A percentile compares a stretch with the other conserved stretches of the same genome.
phyloP scores from a whole-genome alignment of 148 eudicot species.

The Vaccinium vitisidaea region DNA sequence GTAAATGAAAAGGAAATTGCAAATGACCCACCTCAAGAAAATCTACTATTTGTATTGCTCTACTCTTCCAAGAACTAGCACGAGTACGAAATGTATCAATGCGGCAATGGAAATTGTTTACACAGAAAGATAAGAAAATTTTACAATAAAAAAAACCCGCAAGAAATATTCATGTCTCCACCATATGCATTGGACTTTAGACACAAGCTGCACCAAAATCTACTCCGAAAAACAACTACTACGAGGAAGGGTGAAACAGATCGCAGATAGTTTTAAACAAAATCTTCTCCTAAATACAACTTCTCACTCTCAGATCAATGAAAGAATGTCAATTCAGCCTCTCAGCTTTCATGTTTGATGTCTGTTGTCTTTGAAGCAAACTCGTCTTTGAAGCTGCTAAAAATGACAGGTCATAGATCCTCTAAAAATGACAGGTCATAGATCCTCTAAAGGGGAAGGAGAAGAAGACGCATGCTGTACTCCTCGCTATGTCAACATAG shows the following conservation, averaged over 20 bases:
- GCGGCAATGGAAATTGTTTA: not conserved
- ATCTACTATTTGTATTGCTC: not conserved
- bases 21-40: not conserved
- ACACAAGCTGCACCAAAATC: not conserved
- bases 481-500: slow-evolving; percentile 30
- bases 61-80: not conserved
- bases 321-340: not conserved
- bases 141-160: not conserved
- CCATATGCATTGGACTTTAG: not conserved
- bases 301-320: not conserved
- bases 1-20: not conserved
- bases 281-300: not conserved
- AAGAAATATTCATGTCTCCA: not conserved
- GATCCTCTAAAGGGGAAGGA: not conserved
- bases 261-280: not conserved
- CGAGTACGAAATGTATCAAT: not conserved
- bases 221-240: not conserved
- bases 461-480: not conserved
- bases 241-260: not conserved
- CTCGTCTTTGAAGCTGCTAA: not conserved
- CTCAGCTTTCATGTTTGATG: not conserved
- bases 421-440: not conserved
- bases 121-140: not conserved
- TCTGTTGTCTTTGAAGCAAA: not conserved
- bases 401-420: not conserved